Base-by-base conservation (phyloP, 495 filamentous ascomycete species). In the Penicillium flavigenum region DNA sequence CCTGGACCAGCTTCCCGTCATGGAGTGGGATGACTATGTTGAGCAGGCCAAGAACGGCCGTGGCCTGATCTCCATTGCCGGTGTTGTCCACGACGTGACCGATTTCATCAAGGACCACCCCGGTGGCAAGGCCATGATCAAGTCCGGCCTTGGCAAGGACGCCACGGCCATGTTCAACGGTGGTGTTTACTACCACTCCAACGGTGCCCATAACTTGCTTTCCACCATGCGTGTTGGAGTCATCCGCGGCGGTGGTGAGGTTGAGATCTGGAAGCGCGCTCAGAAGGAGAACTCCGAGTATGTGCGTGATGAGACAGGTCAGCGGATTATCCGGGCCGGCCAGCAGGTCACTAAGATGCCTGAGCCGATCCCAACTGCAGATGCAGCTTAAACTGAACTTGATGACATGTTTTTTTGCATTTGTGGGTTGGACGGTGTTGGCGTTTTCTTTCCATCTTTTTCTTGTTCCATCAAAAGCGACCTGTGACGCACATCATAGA, bases 81-180 rank as follows among this genome's bases (percentile, higher is more conserved):
- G 94, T 79, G 91, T 98, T 56, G 88, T 98, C 45, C 94, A 98
- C 80, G 94, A 98, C 68, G 88, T 97, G 24, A 85, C 86, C 65
- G 84, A 90, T 65, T 98, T 98, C 81, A 92, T 97, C 80, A 90
- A 92, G 75, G 90, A 95, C 66, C 94, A 98, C 78, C 94, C 94
- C 26, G 94, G 94, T 82, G 94, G 94, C 70, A 93, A 92, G 81
- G 88, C 91, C 47, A 87, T 98, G 77, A 97, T 98, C 82, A 85
- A 76, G 58, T 91, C 89, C 20, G 92, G 88, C 46, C 84, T 98
- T 44, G 94, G 94, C 76, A 98, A 98, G 81, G 94, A 98, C 65
- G 94, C 94, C 53, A 97, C 94, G 12, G 92, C 92, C 67, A 95
- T 96, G 80, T 98, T 98, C 86, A 98, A 98, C 81, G 94, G 94